A percentile compares a stretch with the other conserved stretches of the same genome.
These are phyloP conservation scores for Litsea cubeba DNA, from an alignment of 164 flowering plant genomes.

Conservation along the genomic window DNA sequence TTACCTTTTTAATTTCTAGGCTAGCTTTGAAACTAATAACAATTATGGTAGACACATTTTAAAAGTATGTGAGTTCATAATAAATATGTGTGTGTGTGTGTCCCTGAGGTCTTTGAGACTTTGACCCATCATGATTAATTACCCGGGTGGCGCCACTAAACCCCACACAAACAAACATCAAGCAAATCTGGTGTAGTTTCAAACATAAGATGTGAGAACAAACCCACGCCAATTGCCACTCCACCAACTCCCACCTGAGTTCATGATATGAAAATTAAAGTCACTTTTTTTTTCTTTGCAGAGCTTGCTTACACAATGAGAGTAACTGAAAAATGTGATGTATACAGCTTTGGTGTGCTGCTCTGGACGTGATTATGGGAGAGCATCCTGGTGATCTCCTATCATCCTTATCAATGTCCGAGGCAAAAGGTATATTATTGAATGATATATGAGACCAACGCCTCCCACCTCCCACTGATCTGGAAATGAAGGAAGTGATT, in stretches of 20 bases:
- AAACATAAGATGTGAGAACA: too few relatives aligned
- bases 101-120: too few relatives aligned
- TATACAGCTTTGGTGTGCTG: conserved; percentile 9
- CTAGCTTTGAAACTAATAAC: too few relatives aligned
- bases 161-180: not conserved
- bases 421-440: not conserved
- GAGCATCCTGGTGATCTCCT: conserved; percentile 10
- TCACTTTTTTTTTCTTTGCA: not conserved
- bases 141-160: not conserved
- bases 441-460: conserved; percentile 4
- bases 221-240: too few relatives aligned
- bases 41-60: too few relatives aligned
- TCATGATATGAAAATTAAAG: not conserved
- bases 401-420: not conserved
- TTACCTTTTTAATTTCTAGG: too few relatives aligned
- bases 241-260: not conserved
- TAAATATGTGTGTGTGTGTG: too few relatives aligned
- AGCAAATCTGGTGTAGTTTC: too few relatives aligned
- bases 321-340: conserved; percentile 10
- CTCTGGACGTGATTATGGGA: conserved; percentile 6
- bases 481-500: not conserved
- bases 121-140: too few relatives aligned
- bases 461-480: not conserved
- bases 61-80: too few relatives aligned
- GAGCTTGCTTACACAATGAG: conserved; percentile 8